Evolutionary conservation across 2,329 filamentous ascomycete species (phyloP), one percentile per base, ranked within the genome.

Genomic region (Exophiala lecanii-corni): DNA sequence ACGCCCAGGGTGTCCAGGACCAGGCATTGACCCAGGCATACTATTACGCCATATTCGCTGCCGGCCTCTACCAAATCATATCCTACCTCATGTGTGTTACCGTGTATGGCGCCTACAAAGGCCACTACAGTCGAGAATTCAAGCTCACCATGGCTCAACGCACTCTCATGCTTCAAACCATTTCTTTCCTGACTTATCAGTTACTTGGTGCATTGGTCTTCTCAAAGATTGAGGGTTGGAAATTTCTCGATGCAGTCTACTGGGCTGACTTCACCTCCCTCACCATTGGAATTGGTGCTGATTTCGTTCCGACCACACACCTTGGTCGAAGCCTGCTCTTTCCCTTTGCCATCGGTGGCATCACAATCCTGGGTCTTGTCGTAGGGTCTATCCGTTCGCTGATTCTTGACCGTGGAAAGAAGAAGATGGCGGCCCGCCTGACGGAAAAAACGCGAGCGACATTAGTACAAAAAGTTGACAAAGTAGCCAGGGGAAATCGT

Each of bases 41-140:
- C 57, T 81, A 80, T 56, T 81, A 79, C 51, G 77, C 68, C 2
- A 72, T 78, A 39, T 75, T 78, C 42, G 78, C 78, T 3, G 74
- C 76, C 2, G 68, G 57, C 0, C 57, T 79, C 2, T 81, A 81
- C 54, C 74, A 76, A 45, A 64, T 78, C 39, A 71, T 81, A 28
- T 68, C 74, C 1, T 66, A 66, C 2, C 58, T 80, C 6, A 72
- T 80, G 69, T 63, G 71, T 20, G 53, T 77, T 6, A 81, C 77
- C 0, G 73, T 76, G 1, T 70, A 69, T 42, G 78, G 78, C 4
- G 76, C 77, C 3, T 69, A 66, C 44, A 68, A 61, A 41, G 70
- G 70, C 0, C 71, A 78, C 43, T 80, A 78, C 49, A 65, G 66
- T n/a, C 73, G 70, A 43, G 70, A 76, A 17, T 81, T 79, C 57